These are phyloP conservation scores for Fraxinus cuspidata DNA, from an alignment of 257 asterid species.

Conservation along the genomic window DNA sequence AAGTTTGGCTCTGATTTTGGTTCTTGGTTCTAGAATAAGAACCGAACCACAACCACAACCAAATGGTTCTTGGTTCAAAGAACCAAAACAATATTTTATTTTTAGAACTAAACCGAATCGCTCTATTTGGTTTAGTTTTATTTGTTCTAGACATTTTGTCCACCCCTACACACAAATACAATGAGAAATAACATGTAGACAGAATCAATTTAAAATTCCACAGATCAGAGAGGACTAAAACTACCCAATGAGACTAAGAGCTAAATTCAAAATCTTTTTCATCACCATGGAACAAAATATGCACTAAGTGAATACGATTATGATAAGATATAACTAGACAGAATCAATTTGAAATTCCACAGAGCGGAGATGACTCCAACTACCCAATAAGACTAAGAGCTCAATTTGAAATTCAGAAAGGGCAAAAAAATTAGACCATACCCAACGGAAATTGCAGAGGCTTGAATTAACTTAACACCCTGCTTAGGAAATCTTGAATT, in stretches of 20 bases:
- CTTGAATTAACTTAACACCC: slow-evolving; percentile 43
- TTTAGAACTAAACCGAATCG: too few relatives aligned
- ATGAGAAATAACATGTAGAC: neutral
- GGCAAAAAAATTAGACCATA: slow-evolving; percentile 17
- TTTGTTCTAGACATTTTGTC: too few relatives aligned
- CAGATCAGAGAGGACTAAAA: too few relatives aligned
- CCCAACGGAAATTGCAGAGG: slow-evolving; percentile 51
- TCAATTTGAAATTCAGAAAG: neutral
- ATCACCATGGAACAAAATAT: neutral
- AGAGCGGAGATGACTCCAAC: neutral
- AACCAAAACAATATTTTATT: too few relatives aligned
- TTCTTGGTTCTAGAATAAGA: too few relatives aligned
- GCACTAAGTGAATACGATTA: neutral
- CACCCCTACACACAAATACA: neutral
- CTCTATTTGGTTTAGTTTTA: too few relatives aligned
- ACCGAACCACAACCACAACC: too few relatives aligned
- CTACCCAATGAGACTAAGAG: too few relatives aligned
- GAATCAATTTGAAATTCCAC: neutral
- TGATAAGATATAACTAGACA: neutral
- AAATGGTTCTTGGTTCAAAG: too few relatives aligned
- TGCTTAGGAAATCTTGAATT: slow-evolving; percentile 28
- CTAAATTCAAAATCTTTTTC: too few relatives aligned
- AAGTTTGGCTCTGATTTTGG: too few relatives aligned
- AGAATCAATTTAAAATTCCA: too few relatives aligned
- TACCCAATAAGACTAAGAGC: neutral